Percentiles rank a stretch among this genome's conserved stretches.
Conservation (phyloP, 176 grass and related monocot species). For the Cenchrus americanus region DNA sequence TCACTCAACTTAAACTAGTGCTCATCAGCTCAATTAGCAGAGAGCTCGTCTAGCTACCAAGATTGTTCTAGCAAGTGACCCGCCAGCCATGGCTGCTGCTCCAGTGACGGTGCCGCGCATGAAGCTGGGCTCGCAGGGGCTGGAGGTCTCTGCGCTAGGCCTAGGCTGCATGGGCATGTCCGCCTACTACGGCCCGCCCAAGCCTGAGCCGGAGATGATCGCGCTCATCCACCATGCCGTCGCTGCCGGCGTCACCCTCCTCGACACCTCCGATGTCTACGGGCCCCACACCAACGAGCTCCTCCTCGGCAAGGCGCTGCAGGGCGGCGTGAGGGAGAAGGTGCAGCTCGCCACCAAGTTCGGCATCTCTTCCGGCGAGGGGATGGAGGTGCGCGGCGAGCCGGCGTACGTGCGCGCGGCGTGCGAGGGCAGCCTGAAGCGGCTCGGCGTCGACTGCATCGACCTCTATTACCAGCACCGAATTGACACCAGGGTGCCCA, state of each 20-base stretch:
- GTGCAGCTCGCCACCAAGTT: too few species aligned
- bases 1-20: too few species aligned
- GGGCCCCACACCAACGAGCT: constrained; percentile 50
- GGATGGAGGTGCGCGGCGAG: too few species aligned
- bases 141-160: constrained; percentile 44
- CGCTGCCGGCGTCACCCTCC: constrained; percentile 43
- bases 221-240: constrained; percentile 49
- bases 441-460: too few species aligned
- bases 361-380: too few species aligned
- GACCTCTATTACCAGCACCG: too few species aligned
- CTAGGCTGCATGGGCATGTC: constrained; percentile 54
- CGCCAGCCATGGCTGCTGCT: background rate
- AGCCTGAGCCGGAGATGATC: constrained; percentile 41
- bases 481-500: too few species aligned
- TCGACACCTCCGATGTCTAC: constrained; percentile 57
- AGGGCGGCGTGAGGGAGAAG: background rate
- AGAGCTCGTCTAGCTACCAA: too few species aligned
- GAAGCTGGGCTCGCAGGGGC: constrained; percentile 47
- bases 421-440: too few species aligned
- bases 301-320: constrained; percentile 51
- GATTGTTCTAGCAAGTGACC: too few species aligned
- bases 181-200: constrained; percentile 31
- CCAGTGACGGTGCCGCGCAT: constrained; percentile 15
- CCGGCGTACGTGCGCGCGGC: too few species aligned
- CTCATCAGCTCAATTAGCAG: too few species aligned